phyloP scores from a whole-genome alignment of 371 early-diverging fungal species.

The Blyttiomyces sp. region DNA sequence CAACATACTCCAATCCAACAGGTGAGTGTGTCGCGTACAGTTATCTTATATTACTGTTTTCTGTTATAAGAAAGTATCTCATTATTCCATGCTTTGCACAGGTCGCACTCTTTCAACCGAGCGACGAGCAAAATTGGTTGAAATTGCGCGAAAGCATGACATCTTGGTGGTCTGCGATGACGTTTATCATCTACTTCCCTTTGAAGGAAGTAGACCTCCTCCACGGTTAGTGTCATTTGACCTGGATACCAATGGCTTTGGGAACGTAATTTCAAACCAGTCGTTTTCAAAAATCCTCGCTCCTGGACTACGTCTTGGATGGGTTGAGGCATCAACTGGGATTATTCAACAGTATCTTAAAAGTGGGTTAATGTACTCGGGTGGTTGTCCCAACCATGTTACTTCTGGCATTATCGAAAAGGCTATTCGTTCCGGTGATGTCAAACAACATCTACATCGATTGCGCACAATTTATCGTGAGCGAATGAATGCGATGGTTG shows the following conservation, averaged over 20 bases:
- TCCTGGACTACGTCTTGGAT: conserved; percentile 41
- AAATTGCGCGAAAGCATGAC: conserved; percentile 49
- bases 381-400: conserved; percentile 33
- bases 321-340: conserved; percentile 33
- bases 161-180: conserved; percentile 62
- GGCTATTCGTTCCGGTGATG: conserved; percentile 4
- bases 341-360: conserved; percentile 21
- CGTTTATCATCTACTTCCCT: conserved; percentile 57
- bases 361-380: conserved; percentile 30
- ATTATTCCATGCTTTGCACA: conserved; percentile 33
- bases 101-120: conserved; percentile 37
- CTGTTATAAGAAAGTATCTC: background rate
- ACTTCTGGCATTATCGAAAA: conserved; percentile 9
- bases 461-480: conserved; percentile 11
- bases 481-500: conserved; percentile 14
- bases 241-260: conserved; percentile 13
- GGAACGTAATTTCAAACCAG: conserved; percentile 41
- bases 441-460: conserved; percentile 12
- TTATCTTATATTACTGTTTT: background rate
- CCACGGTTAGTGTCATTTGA: conserved; percentile 13
- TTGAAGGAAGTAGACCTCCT: conserved; percentile 18
- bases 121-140: conserved; percentile 40
- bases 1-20: conserved; percentile 60
- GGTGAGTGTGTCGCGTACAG: conserved; percentile 3
- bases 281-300: conserved; percentile 38